A percentile compares a stretch with the other conserved stretches of the same genome.
Evolutionary conservation across 352 stramenopile species (phyloP).

Genomic region (Phytophthora ohioensis): DNA sequence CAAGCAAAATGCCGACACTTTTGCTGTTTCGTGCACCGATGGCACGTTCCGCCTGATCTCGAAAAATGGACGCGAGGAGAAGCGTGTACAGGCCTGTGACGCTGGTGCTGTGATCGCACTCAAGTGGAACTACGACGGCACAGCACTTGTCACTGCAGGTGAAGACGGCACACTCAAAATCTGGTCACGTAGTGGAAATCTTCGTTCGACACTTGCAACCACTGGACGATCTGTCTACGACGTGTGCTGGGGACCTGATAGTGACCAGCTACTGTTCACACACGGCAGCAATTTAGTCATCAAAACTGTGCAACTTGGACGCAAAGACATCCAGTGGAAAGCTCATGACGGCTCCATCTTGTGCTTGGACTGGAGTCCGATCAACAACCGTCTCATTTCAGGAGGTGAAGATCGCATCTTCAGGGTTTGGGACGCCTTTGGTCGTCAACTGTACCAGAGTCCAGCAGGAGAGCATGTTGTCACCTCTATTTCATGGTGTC

Average conservation of each 20-base stretch:
- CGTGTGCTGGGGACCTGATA: conserved; percentile 92
- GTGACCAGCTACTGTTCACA: conserved; percentile 91
- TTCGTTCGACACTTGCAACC: conserved; percentile 89
- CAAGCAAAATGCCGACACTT: conserved; percentile 84
- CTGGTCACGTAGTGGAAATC: conserved; percentile 88
- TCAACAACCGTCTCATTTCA: conserved; percentile 92
- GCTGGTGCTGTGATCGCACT: conserved; percentile 90
- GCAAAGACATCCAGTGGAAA: conserved; percentile 92
- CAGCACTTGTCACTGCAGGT: conserved; percentile 89
- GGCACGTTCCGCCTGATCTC: conserved; percentile 91
- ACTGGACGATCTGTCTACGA: conserved; percentile 87
- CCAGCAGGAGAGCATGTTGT: conserved; percentile 87
- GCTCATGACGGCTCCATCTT: conserved; percentile 92
- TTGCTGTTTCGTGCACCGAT: conserved; percentile 92
- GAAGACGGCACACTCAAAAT: conserved; percentile 96
- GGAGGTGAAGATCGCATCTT: conserved; percentile 95
- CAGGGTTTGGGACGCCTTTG: conserved; percentile 93
- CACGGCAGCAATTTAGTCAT: conserved; percentile 91
- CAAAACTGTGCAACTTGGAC: conserved; percentile 91
- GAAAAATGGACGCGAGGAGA: conserved; percentile 92
- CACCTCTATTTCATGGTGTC: conserved; percentile 92
- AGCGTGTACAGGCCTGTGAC: conserved; percentile 86
- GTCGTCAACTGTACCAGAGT: conserved; percentile 91
- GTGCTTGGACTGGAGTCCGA: conserved; percentile 94
- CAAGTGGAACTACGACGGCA: conserved; percentile 94